These are phyloP conservation scores for Ormosia emarginata DNA, from an alignment of 306 rosid genomes.

Conservation along the genomic window DNA sequence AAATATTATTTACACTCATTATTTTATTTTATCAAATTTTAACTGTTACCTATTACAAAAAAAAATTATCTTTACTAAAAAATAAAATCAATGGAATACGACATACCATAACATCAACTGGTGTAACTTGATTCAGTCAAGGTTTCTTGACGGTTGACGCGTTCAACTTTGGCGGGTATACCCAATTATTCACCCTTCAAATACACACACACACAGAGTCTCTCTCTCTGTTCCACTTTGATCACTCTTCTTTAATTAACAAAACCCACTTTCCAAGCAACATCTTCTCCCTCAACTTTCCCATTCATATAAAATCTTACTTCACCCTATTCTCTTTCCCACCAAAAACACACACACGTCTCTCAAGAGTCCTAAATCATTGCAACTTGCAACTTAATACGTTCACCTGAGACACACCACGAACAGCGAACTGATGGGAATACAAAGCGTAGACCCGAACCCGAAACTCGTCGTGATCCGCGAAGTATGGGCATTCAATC, in stretches of 20 bases:
- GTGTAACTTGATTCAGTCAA: too few relatives aligned
- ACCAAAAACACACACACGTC: not conserved
- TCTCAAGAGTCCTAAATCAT: not conserved
- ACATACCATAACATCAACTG: too few relatives aligned
- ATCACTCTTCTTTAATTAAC: not conserved
- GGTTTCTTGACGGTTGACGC: too few relatives aligned
- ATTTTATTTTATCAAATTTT: too few relatives aligned
- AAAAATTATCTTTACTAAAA: too few relatives aligned
- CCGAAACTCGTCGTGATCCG: conserved; percentile 40
- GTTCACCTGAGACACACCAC: too few relatives aligned
- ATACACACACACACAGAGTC: not conserved
- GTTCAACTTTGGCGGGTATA: too few relatives aligned
- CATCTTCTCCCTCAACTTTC: not conserved
- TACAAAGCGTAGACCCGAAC: conserved; percentile 6
- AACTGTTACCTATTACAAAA: too few relatives aligned
- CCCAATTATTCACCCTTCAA: too few relatives aligned
- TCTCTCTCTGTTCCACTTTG: not conserved
- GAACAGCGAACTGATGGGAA: not conserved
- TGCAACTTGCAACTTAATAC: not conserved
- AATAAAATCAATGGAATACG: too few relatives aligned
- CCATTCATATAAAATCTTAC: not conserved
- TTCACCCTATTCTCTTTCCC: not conserved
- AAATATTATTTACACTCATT: too few relatives aligned
- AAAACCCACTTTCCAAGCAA: conserved; percentile 30
- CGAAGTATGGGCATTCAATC: conserved; percentile 59